Evolutionary conservation across 306 rosid species (phyloP).

Genomic region (Lagenaria siceraria): DNA sequence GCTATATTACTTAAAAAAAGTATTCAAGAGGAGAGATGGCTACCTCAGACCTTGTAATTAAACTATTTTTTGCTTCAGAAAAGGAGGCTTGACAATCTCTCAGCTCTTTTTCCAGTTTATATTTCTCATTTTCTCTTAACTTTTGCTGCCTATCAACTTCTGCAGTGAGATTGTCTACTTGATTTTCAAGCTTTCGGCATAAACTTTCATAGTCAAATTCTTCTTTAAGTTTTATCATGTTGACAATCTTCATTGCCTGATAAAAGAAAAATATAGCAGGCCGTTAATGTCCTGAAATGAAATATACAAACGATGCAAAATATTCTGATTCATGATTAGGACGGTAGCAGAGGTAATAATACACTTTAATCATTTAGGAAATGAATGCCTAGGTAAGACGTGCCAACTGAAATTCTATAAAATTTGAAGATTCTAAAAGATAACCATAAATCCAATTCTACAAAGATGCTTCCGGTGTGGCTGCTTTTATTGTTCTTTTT

Average conservation of each 20-base stretch:
- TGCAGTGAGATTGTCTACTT: conserved; percentile 50
- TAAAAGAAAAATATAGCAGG: conserved; percentile 7
- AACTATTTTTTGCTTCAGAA: conserved; percentile 27
- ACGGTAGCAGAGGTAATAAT: not conserved
- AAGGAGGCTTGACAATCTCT: conserved; percentile 26
- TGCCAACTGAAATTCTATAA: not conserved
- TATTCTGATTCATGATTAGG: not conserved
- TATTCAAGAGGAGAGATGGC: conserved; percentile 1
- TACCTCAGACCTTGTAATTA: conserved; percentile 55
- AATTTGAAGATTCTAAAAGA: not conserved
- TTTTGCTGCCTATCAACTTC: conserved; percentile 53
- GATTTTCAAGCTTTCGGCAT: conserved; percentile 53
- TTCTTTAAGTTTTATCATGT: conserved; percentile 50
- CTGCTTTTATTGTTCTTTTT: not conserved
- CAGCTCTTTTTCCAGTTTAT: conserved; percentile 32
- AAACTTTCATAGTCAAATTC: conserved; percentile 59
- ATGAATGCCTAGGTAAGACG: not conserved
- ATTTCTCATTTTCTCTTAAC: conserved; percentile 29
- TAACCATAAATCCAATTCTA: not conserved
- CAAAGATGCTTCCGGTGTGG: not conserved
- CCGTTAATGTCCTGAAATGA: not conserved
- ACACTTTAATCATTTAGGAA: not conserved
- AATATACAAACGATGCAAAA: not conserved
- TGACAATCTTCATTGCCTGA: conserved; percentile 61
- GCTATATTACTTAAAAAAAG: not conserved